phyloP scores from a whole-genome alignment of 352 stramenopile genomes.

The Phytophthora tentaculata region DNA sequence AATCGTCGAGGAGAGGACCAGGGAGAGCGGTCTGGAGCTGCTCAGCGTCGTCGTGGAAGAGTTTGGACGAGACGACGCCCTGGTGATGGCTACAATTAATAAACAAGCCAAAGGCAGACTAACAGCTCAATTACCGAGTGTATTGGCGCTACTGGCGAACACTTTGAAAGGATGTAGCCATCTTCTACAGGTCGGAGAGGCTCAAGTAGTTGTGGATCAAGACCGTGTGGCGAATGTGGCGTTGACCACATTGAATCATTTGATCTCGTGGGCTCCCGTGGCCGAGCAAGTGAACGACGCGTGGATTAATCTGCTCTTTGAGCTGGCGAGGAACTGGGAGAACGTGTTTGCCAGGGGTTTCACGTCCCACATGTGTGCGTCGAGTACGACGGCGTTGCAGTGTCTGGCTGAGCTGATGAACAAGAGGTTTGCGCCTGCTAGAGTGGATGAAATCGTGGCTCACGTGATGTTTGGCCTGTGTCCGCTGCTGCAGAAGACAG shows the following conservation, averaged over 20 bases:
- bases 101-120: constrained; percentile 50
- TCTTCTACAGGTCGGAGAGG: constrained; percentile 35
- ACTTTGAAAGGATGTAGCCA: constrained; percentile 58
- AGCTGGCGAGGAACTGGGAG: constrained; percentile 57
- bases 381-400: constrained; percentile 64
- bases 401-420: constrained; percentile 68
- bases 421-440: constrained; percentile 59
- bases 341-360: constrained; percentile 25
- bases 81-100: constrained; percentile 58
- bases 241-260: constrained; percentile 58
- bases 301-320: constrained; percentile 72
- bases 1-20: constrained; percentile 46
- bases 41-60: constrained; percentile 68
- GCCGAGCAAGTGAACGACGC: constrained; percentile 57
- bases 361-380: constrained; percentile 40
- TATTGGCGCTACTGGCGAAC: constrained; percentile 56
- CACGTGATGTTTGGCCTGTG: constrained; percentile 62
- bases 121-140: constrained; percentile 46
- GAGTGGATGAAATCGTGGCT: constrained; percentile 55
- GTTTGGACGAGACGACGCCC: constrained; percentile 73
- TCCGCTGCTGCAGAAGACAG: constrained; percentile 65
- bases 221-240: constrained; percentile 59
- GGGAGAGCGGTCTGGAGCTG: constrained; percentile 62
- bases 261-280: constrained; percentile 62
- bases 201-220: constrained; percentile 31